Conservation (phyloP, 129 eudicot genomes). For the Pseudognaphalium luteoalbum region DNA sequence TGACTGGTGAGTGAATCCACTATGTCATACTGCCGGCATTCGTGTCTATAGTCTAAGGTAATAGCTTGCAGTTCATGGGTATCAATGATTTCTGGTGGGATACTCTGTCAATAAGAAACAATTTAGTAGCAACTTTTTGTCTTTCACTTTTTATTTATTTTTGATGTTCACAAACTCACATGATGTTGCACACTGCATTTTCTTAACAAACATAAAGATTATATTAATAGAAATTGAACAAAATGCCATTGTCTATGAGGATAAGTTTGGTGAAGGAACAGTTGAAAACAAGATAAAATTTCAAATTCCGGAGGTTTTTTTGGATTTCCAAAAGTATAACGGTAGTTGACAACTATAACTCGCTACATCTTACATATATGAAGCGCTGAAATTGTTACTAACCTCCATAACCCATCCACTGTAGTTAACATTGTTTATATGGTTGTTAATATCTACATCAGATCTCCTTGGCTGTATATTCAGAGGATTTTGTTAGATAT, state of each 20-base stretch:
- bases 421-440: conserved; percentile 86
- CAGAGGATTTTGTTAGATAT: background rate
- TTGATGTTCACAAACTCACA: background rate
- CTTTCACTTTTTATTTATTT: background rate
- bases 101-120: conserved; percentile 44
- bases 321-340: background rate
- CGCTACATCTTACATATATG: background rate
- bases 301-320: background rate
- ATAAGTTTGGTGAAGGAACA: background rate
- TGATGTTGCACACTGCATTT: background rate
- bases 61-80: conserved; percentile 74
- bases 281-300: background rate
- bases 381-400: conserved; percentile 7
- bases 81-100: conserved; percentile 75
- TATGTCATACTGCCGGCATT: conserved; percentile 69
- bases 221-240: background rate
- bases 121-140: background rate
- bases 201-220: background rate
- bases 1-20: conserved; percentile 73
- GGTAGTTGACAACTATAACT: background rate
- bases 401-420: conserved; percentile 90
- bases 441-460: conserved; percentile 86
- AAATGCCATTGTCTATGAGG: background rate
- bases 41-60: conserved; percentile 75
- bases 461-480: conserved; percentile 74